These are phyloP conservation scores for Cercophora samala DNA, from an alignment of 495 filamentous ascomycete species.

Conservation along the genomic window DNA sequence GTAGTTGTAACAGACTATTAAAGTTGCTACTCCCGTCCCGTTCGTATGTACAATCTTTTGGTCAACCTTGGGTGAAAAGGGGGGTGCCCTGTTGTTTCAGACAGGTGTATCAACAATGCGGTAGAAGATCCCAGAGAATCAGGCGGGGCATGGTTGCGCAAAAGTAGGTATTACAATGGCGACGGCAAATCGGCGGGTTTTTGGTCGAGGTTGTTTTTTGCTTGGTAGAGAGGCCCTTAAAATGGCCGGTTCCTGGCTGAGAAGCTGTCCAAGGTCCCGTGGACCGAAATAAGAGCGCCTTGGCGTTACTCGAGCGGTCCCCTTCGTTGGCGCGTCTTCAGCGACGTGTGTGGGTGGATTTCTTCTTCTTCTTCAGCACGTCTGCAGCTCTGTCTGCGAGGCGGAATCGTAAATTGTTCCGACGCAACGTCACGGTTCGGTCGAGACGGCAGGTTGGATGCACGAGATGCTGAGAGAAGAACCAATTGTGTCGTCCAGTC, in stretches of 20 bases:
- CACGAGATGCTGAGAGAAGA: neutral
- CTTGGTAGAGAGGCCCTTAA: neutral
- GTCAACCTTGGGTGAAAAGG: conserved; percentile 22
- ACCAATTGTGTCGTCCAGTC: neutral
- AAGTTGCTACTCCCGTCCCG: conserved; percentile 20
- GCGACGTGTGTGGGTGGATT: neutral
- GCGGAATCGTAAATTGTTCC: conserved; percentile 6
- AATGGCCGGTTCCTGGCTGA: neutral
- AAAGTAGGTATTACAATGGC: conserved; percentile 13
- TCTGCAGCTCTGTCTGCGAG: conserved; percentile 3
- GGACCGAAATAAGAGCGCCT: conserved; percentile 9
- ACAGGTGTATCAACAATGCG: conserved; percentile 40
- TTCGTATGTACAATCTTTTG: no score
- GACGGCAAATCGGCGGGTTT: neutral
- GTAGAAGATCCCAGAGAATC: conserved; percentile 18
- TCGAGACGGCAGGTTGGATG: neutral
- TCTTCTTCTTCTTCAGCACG: neutral
- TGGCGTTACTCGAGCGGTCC: neutral
- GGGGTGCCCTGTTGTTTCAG: conserved; percentile 33
- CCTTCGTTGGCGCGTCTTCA: neutral
- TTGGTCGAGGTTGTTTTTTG: conserved; percentile 8
- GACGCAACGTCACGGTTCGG: conserved; percentile 1
- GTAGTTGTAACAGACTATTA: conserved; percentile 23
- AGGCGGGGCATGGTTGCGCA: conserved; percentile 29
- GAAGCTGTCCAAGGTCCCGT: conserved; percentile 5